phyloP scores from a whole-genome alignment of 2,329 filamentous ascomycete genomes.

The Ceratocystis albifundus region DNA sequence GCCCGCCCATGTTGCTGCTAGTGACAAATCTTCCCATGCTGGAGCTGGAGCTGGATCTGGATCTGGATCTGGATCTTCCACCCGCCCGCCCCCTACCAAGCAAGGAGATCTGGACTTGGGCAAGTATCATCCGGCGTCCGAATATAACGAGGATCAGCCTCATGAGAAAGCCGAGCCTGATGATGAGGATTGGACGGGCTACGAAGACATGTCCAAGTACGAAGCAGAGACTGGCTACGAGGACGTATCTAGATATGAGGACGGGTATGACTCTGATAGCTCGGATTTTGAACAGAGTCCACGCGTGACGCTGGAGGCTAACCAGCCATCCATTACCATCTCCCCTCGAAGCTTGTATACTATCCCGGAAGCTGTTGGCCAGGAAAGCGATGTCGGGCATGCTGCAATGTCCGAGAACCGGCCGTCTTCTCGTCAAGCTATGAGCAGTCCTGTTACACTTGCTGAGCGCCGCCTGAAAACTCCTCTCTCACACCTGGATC shows the following conservation, averaged over 20 bases:
- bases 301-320: background rate
- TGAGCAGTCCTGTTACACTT: slow-evolving; percentile 7
- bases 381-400: background rate
- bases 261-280: background rate
- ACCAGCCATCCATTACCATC: slow-evolving; percentile 28
- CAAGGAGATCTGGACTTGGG: background rate
- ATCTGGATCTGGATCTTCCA: no score
- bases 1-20: background rate
- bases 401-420: background rate
- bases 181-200: background rate
- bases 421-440: background rate
- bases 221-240: slow-evolving; percentile 7
- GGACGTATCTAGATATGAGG: background rate
- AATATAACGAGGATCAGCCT: background rate
- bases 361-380: slow-evolving; percentile 7
- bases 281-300: background rate
- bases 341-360: slow-evolving; percentile 25
- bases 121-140: background rate
- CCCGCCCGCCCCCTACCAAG: background rate
- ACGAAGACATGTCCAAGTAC: slow-evolving; percentile 4
- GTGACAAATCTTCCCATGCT: background rate
- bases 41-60: no score
- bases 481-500: slow-evolving; percentile 10
- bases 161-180: background rate
- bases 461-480: slow-evolving; percentile 11